Evolutionary conservation across 2,329 filamentous ascomycete species (phyloP).

Genomic region (Trichoderma oligosporum): DNA sequence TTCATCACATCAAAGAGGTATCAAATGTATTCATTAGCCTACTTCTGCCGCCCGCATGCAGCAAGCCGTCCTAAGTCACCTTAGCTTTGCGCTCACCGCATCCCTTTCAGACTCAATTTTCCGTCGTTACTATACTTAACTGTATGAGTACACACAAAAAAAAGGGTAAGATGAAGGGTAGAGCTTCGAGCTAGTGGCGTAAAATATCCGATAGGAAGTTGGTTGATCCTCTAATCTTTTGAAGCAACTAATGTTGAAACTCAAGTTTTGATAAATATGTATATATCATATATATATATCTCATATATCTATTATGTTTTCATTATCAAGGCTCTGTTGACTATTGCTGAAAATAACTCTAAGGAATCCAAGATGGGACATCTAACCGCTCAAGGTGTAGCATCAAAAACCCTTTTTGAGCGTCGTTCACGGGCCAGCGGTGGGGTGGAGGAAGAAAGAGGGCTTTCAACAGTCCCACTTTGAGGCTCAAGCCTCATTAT

Average conservation of each 20-base stretch:
- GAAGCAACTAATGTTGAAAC: no score
- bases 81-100: slow-evolving; percentile 17
- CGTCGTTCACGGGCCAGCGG: not conserved
- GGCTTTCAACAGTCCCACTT: slow-evolving; percentile 5
- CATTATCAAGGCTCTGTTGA: not conserved
- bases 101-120: slow-evolving; percentile 9
- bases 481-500: not conserved
- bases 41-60: slow-evolving; percentile 9
- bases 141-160: not conserved
- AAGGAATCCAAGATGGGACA: slow-evolving; percentile 3
- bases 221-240: not conserved
- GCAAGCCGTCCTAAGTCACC: slow-evolving; percentile 5
- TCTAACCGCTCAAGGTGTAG: not conserved
- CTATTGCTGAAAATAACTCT: not conserved
- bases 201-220: not conserved
- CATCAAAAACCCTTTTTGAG: not conserved
- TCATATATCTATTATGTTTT: no score
- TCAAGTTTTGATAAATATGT: no score
- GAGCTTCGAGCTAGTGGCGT: not conserved
- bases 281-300: no score
- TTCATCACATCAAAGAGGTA: no score
- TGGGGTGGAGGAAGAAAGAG: no score
- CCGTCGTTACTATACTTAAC: no score
- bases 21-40: not conserved
- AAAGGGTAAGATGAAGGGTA: not conserved